Evolutionary conservation across 2,329 filamentous ascomycete species (phyloP).

Genomic region (Aspergillus fumigatiaffinis): DNA sequence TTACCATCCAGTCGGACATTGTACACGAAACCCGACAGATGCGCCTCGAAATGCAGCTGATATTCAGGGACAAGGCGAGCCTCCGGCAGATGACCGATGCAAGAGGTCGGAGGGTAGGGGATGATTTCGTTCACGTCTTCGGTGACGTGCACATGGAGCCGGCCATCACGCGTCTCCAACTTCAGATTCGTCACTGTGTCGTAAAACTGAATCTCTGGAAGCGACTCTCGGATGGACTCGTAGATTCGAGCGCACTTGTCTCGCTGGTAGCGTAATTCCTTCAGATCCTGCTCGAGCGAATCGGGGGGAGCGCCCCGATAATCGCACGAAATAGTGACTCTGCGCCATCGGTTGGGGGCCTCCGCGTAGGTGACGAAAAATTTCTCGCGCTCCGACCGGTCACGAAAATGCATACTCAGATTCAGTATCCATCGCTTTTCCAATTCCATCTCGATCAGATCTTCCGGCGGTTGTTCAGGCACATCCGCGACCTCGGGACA

Average conservation of each 20-base stretch:
- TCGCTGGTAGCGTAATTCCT: constrained; percentile 73
- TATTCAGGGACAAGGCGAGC: constrained; percentile 60
- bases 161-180: constrained; percentile 79
- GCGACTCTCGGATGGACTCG: constrained; percentile 85
- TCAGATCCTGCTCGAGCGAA: constrained; percentile 81
- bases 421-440: constrained; percentile 93
- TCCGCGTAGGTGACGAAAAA: constrained; percentile 96
- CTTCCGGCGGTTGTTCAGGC: constrained; percentile 26
- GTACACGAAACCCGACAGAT: constrained; percentile 97
- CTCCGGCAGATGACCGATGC: constrained; percentile 65
- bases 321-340: constrained; percentile 90
- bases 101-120: constrained; percentile 68
- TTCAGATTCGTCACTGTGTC: constrained; percentile 94
- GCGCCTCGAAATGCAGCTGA: constrained; percentile 78
- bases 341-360: constrained; percentile 71
- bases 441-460: constrained; percentile 69
- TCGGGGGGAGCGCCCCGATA: constrained; percentile 75
- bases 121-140: constrained; percentile 97
- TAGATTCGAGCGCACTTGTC: constrained; percentile 94
- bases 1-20: constrained; percentile 70
- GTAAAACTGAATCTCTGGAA: constrained; percentile 93
- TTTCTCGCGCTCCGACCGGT: constrained; percentile 89
- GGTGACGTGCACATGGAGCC: constrained; percentile 94
- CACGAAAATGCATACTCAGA: constrained; percentile 95
- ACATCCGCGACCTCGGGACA: constrained; percentile 22